Base-by-base conservation (phyloP, 108 stramenopile genomes). In the Poteriospumella lacustris region DNA sequence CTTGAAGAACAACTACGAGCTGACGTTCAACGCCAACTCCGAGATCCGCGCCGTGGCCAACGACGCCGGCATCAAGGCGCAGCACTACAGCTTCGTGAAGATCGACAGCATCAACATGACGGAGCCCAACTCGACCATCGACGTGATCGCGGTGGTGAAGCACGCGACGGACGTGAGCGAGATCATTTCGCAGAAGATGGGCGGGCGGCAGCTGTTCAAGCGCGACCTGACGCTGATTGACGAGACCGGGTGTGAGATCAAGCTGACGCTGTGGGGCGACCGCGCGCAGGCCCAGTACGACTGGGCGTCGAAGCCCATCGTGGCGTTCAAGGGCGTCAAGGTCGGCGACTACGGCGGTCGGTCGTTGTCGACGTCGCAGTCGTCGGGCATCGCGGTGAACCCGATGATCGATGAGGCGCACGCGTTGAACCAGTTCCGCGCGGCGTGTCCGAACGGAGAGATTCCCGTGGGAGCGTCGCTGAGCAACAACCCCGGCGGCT, bases 11-110 rank as follows among this genome's bases (percentile, higher is more conserved):
- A 78, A 88, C 58, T 94, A 88, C 76, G 96, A 97, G 87, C 89
- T 96, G 78, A 97, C 94, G 0, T 94, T 97, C 85, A 92, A 95
- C 86, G 84, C 84, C 64, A 90, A 91, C 59, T 80, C 91, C 24
- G 93, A 92, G 72, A 95, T 97, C 80, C 83, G 84, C 36, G 68
- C 88, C 47, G 84, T 79, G n/a, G 81, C 84, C 64, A 90, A 94
- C 76, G 85, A 81, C 39, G 89, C 76, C 24, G 87, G 85, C 62
- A 96, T 97, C 83, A 81, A 87, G 78, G 31, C 75, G 69, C 68
- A n/a, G 33, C 67, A 83, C 28, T 85, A 81, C 67, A 1, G 78
- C 1, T 81, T 85, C 43, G 81, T 73, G 28, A 75, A 80, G 68
- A 76, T 88, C 15, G 81, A 12, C 44, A 41, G 80, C 28, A 39